Base-by-base conservation (phyloP, 2,329 filamentous ascomycete species). In the Neofusicoccum sp. region DNA sequence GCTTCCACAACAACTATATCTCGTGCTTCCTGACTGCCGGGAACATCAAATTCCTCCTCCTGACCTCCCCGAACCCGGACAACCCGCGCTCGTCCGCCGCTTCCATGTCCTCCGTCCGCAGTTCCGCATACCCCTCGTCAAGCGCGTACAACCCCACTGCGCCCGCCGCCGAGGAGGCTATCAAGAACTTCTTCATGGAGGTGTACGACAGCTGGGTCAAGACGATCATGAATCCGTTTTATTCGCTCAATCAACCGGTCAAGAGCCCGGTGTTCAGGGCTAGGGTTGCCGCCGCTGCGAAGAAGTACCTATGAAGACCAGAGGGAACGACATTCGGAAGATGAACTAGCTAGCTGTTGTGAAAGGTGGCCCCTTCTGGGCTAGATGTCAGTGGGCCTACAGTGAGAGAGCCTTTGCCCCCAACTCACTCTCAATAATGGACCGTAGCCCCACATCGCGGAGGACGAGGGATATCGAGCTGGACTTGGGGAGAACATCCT, bases 161-260 rank as follows among this genome's bases (percentile, higher is more conserved):
- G 64, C 89, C 92, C 5, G 92, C 94, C 74, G 96, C 94, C 4
- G 95, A 99, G 79, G 95, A 99, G 80, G 94, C 95, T 4, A 91
- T 98, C 70, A 88, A 92, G 74, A 92, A 92, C 78, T 99, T 98
- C 80, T 97, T 99, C 80, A 84, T 85, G 14, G 95, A 99, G 74
- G 91, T 97, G 11, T 98, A 97, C 79, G 95, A 99, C 79, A 92
- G 89, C 69, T 99, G 94, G 89, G 87, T 97, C 67, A 99, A 99
- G 84, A 91, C 93, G 11, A 88, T 93, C 64, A 98, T 99, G 95
- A 98, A 88, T 74, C 95, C 95, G 0, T 99, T 99, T 76, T 98
- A 97, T 80, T 84, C 85, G 61, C 87, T 89, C 62, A 94, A 96
- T 67, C 90, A 90, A 83, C 89, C 91, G 69, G 88, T 99, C 59